Evolutionary conservation across 1,284 basidiomycete species (phyloP).

Genomic region (Sanghuangporus sanghuang): DNA sequence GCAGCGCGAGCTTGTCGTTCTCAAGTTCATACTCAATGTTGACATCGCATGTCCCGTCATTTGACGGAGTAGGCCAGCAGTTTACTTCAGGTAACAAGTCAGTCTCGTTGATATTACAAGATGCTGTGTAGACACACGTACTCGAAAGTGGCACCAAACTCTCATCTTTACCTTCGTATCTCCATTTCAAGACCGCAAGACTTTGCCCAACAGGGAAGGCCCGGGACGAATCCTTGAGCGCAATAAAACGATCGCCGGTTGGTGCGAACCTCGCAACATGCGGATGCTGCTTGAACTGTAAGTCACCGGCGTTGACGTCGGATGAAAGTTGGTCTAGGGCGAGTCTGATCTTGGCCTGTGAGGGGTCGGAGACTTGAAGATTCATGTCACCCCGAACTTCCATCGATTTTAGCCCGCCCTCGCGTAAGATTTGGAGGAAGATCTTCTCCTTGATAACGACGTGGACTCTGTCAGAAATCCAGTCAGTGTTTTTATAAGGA

Average conservation of each 20-base stretch:
- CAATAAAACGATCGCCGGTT: slow-evolving; percentile 65
- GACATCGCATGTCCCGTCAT: slow-evolving; percentile 87
- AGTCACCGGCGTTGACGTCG: slow-evolving; percentile 44
- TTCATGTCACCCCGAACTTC: slow-evolving; percentile 95
- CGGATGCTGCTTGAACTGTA: slow-evolving; percentile 97
- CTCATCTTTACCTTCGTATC: slow-evolving; percentile 89
- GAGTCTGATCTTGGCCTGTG: slow-evolving; percentile 74
- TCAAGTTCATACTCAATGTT: slow-evolving; percentile 98
- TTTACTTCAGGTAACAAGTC: slow-evolving; percentile 55
- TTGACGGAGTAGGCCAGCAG: slow-evolving; percentile 92
- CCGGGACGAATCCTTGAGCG: slow-evolving; percentile 79
- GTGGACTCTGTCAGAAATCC: slow-evolving; percentile 60
- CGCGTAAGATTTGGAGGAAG: slow-evolving; percentile 76
- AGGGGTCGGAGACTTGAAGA: slow-evolving; percentile 78
- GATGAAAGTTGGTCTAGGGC: slow-evolving; percentile 57
- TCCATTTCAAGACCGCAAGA: slow-evolving; percentile 90
- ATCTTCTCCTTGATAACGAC: slow-evolving; percentile 82
- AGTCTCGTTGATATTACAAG: not conserved
- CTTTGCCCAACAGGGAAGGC: slow-evolving; percentile 87
- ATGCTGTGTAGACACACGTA: slow-evolving; percentile 37
- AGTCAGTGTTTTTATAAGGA: slow-evolving; percentile 4
- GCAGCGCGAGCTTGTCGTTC: slow-evolving; percentile 72
- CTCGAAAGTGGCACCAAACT: slow-evolving; percentile 86
- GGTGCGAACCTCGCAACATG: slow-evolving; percentile 86
- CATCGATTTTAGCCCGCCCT: slow-evolving; percentile 86